Percentiles rank a stretch among this genome's conserved stretches.
Evolutionary conservation across 345 rosid species (phyloP).

Genomic region (Populus alba): DNA sequence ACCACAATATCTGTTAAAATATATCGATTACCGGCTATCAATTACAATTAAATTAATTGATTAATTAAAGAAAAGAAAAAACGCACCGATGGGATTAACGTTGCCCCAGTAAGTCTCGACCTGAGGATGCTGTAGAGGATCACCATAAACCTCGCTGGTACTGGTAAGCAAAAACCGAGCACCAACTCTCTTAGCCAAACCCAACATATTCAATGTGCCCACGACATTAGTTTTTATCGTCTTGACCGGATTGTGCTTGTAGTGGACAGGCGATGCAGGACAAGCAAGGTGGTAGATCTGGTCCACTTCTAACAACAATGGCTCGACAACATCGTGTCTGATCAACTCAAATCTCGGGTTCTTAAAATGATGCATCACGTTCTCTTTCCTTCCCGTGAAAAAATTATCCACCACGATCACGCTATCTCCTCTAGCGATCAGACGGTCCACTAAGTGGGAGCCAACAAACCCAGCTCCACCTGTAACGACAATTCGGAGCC

Average conservation of each 20-base stretch:
- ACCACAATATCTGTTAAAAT: neutral
- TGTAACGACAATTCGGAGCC: slow-evolving; percentile 78
- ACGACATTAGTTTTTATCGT: slow-evolving; percentile 97
- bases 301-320: slow-evolving; percentile 84
- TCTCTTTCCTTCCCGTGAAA: slow-evolving; percentile 94
- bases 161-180: slow-evolving; percentile 87
- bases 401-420: slow-evolving; percentile 98
- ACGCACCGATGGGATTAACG: slow-evolving; percentile 95
- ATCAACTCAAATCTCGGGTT: slow-evolving; percentile 92
- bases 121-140: slow-evolving; percentile 98
- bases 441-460: slow-evolving; percentile 91
- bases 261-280: slow-evolving; percentile 98
- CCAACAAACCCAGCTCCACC: slow-evolving; percentile 99
- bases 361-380: slow-evolving; percentile 94
- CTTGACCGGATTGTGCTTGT: slow-evolving; percentile 96
- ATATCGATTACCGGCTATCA: neutral
- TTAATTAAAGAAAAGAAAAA: neutral
- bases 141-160: slow-evolving; percentile 98
- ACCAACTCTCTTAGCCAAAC: slow-evolving; percentile 91
- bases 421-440: slow-evolving; percentile 86
- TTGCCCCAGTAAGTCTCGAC: slow-evolving; percentile 99
- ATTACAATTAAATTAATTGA: too few species aligned
- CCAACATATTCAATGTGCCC: slow-evolving; percentile 94
- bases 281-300: slow-evolving; percentile 99
- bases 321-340: slow-evolving; percentile 95